phyloP scores from a whole-genome alignment of 495 filamentous ascomycete genomes.

The Penicillium mononematosum region DNA sequence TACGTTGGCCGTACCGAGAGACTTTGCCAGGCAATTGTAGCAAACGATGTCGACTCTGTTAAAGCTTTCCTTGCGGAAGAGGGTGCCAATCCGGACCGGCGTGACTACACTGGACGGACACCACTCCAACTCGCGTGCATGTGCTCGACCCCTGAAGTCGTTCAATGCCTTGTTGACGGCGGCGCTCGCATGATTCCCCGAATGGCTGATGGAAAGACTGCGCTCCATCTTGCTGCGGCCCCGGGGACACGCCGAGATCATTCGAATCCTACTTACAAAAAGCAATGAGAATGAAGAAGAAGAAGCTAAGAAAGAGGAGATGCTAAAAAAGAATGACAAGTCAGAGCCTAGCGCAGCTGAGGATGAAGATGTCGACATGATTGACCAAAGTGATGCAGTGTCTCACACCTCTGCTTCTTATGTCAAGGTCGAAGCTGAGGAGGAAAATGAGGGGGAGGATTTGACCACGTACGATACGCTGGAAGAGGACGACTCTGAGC shows the following conservation, averaged over 20 bases:
- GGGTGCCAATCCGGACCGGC: constrained; percentile 56
- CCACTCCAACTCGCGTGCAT: constrained; percentile 74
- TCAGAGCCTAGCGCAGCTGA: not conserved
- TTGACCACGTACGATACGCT: constrained; percentile 31
- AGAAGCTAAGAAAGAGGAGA: constrained; percentile 56
- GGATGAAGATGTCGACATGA: constrained; percentile 16
- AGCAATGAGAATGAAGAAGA: constrained; percentile 69
- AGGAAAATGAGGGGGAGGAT: constrained; percentile 3
- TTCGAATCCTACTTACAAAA: constrained; percentile 65
- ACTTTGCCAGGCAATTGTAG: constrained; percentile 74
- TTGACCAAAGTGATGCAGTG: constrained; percentile 19
- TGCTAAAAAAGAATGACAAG: constrained; percentile 38
- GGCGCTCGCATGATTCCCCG: constrained; percentile 70
- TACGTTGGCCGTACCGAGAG: constrained; percentile 71
- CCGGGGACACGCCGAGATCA: constrained; percentile 64
- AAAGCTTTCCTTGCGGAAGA: constrained; percentile 64
- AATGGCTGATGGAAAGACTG: constrained; percentile 73
- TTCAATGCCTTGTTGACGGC: constrained; percentile 67
- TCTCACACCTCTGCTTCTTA: constrained; percentile 58
- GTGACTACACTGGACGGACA: constrained; percentile 79
- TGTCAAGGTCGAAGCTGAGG: constrained; percentile 56
- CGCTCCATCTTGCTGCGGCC: constrained; percentile 74
- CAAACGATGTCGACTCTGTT: constrained; percentile 65
- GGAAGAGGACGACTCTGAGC: constrained; percentile 61
- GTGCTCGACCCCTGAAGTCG: constrained; percentile 62